phyloP scores from a whole-genome alignment of 805 yeast genomes.

The Blastobotrys terrestris region DNA sequence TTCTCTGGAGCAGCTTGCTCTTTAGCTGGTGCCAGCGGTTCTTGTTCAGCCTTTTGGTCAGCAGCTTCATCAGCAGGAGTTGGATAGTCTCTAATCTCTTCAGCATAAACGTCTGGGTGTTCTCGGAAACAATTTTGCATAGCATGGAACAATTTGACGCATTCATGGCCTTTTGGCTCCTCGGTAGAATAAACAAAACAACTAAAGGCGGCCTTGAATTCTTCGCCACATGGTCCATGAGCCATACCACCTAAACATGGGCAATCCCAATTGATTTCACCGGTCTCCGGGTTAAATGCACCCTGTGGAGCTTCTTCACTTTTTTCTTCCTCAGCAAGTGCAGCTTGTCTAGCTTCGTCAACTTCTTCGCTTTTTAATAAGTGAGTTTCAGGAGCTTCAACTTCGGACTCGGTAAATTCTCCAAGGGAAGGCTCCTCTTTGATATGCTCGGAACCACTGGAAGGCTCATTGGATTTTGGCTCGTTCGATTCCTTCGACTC shows the following conservation, averaged over 20 bases:
- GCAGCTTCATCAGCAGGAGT: conserved; percentile 18
- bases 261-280: conserved; percentile 99
- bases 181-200: conserved; percentile 91
- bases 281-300: conserved; percentile 94
- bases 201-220: conserved; percentile 87
- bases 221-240: conserved; percentile 96
- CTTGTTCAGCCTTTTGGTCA: neutral
- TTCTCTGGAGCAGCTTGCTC: neutral
- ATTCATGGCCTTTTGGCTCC: conserved; percentile 95
- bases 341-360: neutral
- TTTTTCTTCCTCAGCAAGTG: conserved; percentile 2
- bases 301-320: conserved; percentile 36
- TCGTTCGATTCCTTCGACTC: neutral
- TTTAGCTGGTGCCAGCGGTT: neutral
- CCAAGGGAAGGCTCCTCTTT: neutral
- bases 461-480: too few relatives aligned
- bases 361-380: neutral
- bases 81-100: conserved; percentile 79
- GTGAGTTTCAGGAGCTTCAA: neutral
- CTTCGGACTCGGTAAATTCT: conserved; percentile 2
- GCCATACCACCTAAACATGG: conserved; percentile 99
- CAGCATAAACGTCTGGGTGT: conserved; percentile 90
- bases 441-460: neutral
- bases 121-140: conserved; percentile 94
- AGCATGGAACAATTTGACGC: conserved; percentile 79